Evolutionary conservation across 164 flowering plant species (phyloP).

Genomic region (Pachysandra terminalis): DNA sequence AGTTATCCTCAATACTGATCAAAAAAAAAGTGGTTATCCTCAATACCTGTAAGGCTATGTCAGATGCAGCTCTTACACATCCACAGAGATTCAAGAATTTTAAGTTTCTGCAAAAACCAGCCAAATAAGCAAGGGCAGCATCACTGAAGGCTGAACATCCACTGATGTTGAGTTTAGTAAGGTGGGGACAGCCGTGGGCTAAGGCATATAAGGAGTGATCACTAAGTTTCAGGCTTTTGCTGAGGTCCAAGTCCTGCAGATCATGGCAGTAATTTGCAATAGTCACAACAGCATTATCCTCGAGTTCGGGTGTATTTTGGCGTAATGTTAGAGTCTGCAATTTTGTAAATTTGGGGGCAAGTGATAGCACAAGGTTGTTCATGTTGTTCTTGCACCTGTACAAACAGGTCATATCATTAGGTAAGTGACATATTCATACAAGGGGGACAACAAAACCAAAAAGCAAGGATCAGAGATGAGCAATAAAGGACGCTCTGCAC

Average conservation of each 20-base stretch:
- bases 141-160: slow-evolving; percentile 85
- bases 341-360: slow-evolving; percentile 80
- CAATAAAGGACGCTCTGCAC: not conserved
- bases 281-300: slow-evolving; percentile 66
- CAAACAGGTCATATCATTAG: not conserved
- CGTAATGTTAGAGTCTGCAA: slow-evolving; percentile 65
- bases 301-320: slow-evolving; percentile 81
- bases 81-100: slow-evolving; percentile 85
- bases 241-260: slow-evolving; percentile 84
- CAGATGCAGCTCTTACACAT: slow-evolving; percentile 76
- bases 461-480: not conserved
- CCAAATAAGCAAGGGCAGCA: slow-evolving; percentile 54
- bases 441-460: not conserved
- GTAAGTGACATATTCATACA: not conserved
- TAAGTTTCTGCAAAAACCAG: slow-evolving; percentile 52
- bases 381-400: slow-evolving; percentile 87
- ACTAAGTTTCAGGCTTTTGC: slow-evolving; percentile 84
- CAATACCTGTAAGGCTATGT: slow-evolving; percentile 65
- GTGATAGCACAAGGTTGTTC: slow-evolving; percentile 76
- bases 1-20: too few relatives aligned
- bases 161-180: slow-evolving; percentile 82
- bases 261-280: slow-evolving; percentile 77
- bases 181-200: slow-evolving; percentile 77
- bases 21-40: too few relatives aligned
- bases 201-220: slow-evolving; percentile 72